A percentile compares a stretch with the other conserved stretches of the same genome.
Conservation (phyloP, 2,329 filamentous ascomycete species). For the Cordyceps cicadae region DNA sequence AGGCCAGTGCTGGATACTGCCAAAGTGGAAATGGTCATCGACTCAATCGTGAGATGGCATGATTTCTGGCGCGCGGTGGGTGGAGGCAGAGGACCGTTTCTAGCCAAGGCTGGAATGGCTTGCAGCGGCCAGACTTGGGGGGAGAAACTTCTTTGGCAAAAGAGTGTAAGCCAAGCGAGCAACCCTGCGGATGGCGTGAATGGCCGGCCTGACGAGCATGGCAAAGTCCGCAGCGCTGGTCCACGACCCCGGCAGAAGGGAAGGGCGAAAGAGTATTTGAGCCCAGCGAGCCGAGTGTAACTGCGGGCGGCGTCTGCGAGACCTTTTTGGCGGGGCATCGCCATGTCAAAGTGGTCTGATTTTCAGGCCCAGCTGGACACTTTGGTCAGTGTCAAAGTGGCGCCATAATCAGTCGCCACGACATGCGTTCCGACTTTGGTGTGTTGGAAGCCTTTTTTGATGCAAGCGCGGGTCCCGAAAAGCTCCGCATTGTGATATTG, state of each 20-base stretch:
- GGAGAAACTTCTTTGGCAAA: background rate
- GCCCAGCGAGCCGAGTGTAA: background rate
- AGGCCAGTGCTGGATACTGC: background rate
- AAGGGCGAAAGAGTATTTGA: background rate
- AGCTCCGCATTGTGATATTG: background rate
- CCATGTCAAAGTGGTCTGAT: slow-evolving; percentile 13
- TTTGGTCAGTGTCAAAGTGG: slow-evolving; percentile 9
- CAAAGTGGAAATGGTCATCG: slow-evolving; percentile 8
- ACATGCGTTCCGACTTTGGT: background rate
- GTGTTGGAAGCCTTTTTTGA: background rate
- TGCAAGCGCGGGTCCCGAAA: background rate
- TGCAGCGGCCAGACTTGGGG: background rate
- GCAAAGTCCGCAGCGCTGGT: background rate
- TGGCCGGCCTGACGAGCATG: background rate
- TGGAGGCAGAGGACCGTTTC: slow-evolving; percentile 3
- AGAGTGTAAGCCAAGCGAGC: background rate
- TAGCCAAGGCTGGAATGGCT: slow-evolving; percentile 9
- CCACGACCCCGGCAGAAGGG: background rate
- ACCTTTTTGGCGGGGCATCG: background rate
- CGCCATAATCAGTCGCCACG: slow-evolving; percentile 4
- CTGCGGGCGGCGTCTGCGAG: background rate
- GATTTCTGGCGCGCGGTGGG: slow-evolving; percentile 11
- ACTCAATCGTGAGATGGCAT: slow-evolving; percentile 11
- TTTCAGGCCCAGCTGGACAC: slow-evolving; percentile 8
- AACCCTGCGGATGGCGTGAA: background rate